Conservation (phyloP, 441 rosid species). For the Adansonia rubrostipa region DNA sequence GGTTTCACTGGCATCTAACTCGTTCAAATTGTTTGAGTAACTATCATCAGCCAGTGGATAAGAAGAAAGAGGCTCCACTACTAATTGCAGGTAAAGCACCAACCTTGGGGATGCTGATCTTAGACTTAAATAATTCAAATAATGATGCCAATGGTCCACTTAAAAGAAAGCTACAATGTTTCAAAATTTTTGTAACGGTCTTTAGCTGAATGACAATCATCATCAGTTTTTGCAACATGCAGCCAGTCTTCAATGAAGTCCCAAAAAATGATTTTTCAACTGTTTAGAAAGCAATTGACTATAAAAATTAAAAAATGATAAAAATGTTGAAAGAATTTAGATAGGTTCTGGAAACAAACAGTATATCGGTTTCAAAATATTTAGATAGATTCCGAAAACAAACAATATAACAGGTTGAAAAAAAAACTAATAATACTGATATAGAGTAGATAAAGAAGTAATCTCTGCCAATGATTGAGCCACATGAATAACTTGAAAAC, state of each 20-base stretch:
- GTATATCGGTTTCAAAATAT: neutral
- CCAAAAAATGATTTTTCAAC: conserved; percentile 84
- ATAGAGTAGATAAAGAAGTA: neutral
- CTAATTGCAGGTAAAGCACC: conserved; percentile 90
- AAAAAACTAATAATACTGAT: neutral
- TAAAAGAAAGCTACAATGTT: conserved; percentile 56
- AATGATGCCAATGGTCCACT: conserved; percentile 71
- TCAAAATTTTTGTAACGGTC: conserved; percentile 76
- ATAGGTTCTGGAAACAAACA: neutral
- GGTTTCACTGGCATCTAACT: conserved; percentile 38
- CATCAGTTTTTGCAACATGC: conserved; percentile 49
- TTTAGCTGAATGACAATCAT: conserved; percentile 69
- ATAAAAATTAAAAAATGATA: conserved; percentile 23
- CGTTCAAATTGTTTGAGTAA: conserved; percentile 39
- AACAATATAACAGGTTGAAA: neutral
- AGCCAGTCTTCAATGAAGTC: conserved; percentile 85
- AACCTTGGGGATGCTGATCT: conserved; percentile 93
- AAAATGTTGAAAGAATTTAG: neutral
- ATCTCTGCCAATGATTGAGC: neutral
- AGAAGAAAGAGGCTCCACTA: conserved; percentile 96
- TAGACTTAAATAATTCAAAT: conserved; percentile 73
- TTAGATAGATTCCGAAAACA: neutral
- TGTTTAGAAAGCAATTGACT: conserved; percentile 92
- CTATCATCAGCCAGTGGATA: conserved; percentile 74
- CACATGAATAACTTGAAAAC: neutral